These are phyloP conservation scores for Coemansia sp. DNA, from an alignment of 192 early-diverging fungal genomes.

Conservation along the genomic window DNA sequence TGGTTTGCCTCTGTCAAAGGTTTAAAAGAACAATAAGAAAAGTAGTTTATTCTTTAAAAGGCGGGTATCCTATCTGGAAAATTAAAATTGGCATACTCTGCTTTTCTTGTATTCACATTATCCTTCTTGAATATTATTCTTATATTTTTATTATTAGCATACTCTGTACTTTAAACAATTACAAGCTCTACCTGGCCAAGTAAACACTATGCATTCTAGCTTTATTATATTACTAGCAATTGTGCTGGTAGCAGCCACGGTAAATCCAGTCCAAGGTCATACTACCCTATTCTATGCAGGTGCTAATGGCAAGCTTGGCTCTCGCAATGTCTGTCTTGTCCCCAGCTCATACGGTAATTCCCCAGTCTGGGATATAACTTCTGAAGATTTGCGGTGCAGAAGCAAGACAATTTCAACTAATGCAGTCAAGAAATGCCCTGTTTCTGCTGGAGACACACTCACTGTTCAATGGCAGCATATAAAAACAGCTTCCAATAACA, in stretches of 20 bases:
- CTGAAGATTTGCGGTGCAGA: conserved; percentile 15
- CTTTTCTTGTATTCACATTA: no score
- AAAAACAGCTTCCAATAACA: background rate
- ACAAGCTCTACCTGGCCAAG: no score
- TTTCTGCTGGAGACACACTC: conserved; percentile 8
- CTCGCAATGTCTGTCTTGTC: background rate
- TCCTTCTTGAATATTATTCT: no score
- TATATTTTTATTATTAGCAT: no score
- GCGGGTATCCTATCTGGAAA: no score
- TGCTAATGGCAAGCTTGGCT: background rate
- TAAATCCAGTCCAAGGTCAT: background rate
- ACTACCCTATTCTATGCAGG: background rate
- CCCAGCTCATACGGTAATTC: background rate
- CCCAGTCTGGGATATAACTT: conserved; percentile 8
- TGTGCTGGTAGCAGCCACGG: background rate
- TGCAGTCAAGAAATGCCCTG: background rate
- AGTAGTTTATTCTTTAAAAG: no score
- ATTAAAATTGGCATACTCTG: no score
- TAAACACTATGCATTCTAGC: background rate
- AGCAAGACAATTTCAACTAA: background rate
- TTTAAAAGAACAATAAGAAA: no score
- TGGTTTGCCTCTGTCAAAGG: no score
- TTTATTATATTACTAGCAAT: background rate
- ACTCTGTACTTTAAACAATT: no score
- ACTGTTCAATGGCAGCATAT: conserved; percentile 10